These are phyloP conservation scores for Ochromonas danica DNA, from an alignment of 108 stramenopile genomes.

Conservation along the genomic window DNA sequence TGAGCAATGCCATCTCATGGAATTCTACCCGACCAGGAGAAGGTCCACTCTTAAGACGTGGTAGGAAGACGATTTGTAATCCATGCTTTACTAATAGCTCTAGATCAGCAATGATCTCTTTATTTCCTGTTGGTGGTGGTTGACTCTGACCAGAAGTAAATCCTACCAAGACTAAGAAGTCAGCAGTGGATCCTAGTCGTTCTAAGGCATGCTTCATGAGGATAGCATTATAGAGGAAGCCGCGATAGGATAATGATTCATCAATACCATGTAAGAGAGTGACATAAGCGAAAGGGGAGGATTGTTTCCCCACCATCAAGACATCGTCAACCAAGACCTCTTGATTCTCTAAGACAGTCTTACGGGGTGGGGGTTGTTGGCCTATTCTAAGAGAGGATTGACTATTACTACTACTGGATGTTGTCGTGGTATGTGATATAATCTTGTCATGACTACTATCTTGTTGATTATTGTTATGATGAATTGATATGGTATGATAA, in stretches of 20 bases:
- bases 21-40: not conserved
- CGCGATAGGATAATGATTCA: slow-evolving; percentile 20
- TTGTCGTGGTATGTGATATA: too few species aligned
- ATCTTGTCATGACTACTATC: too few species aligned
- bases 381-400: too few species aligned
- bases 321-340: too few species aligned
- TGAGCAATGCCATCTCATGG: slow-evolving; percentile 31
- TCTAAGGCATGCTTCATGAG: not conserved
- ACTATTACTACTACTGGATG: too few species aligned
- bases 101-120: not conserved
- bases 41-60: not conserved
- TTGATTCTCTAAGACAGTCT: too few species aligned
- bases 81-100: not conserved
- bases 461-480: too few species aligned
- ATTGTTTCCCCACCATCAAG: too few species aligned
- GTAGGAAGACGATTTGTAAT: not conserved
- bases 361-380: too few species aligned
- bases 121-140: not conserved
- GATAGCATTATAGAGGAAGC: slow-evolving; percentile 25
- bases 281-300: slow-evolving; percentile 37
- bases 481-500: too few species aligned
- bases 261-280: slow-evolving; percentile 33
- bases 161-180: slow-evolving; percentile 27
- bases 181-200: slow-evolving; percentile 24
- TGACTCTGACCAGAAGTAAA: not conserved